A percentile compares a stretch with the other conserved stretches of the same genome.
These are phyloP conservation scores for Metschnikowia lochheadii DNA, from an alignment of 805 yeast genomes.

Conservation along the genomic window DNA sequence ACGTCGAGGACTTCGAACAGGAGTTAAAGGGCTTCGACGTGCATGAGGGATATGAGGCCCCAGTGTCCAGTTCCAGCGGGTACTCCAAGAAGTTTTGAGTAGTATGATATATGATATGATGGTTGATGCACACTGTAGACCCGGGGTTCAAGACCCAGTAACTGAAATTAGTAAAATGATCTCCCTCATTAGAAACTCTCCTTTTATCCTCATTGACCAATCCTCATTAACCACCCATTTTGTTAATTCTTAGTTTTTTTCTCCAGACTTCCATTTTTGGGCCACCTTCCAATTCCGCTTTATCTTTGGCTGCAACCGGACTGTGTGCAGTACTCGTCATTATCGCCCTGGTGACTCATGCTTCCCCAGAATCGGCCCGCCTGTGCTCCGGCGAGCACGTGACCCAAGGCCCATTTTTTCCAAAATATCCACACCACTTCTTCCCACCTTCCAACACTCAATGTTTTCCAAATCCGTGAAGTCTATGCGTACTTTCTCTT, in stretches of 20 bases:
- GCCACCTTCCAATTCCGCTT: background rate
- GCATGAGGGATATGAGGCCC: constrained; percentile 18
- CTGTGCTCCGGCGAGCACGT: constrained; percentile 1
- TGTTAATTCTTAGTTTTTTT: too few species aligned
- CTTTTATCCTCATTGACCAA: too few species aligned
- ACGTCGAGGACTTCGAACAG: constrained; percentile 59
- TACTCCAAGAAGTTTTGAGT: background rate
- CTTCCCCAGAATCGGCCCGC: constrained; percentile 7
- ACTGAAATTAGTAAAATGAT: background rate
- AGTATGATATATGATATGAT: background rate
- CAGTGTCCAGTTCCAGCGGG: constrained; percentile 10
- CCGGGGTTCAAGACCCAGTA: background rate
- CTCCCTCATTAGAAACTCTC: background rate
- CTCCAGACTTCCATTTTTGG: too few species aligned
- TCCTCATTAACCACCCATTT: too few species aligned
- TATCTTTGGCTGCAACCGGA: background rate
- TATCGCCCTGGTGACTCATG: constrained; percentile 7
- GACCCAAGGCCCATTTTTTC: background rate
- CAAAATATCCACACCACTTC: background rate
- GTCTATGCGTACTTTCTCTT: constrained; percentile 26
- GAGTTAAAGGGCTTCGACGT: constrained; percentile 30
- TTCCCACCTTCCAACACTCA: background rate
- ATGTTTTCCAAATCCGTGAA: constrained; percentile 19
- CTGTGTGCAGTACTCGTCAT: background rate
- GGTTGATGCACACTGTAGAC: background rate